A percentile compares a stretch with the other conserved stretches of the same genome.
Conservation (phyloP, 1,284 basidiomycete genomes). For the Clitocybe nebularis region DNA sequence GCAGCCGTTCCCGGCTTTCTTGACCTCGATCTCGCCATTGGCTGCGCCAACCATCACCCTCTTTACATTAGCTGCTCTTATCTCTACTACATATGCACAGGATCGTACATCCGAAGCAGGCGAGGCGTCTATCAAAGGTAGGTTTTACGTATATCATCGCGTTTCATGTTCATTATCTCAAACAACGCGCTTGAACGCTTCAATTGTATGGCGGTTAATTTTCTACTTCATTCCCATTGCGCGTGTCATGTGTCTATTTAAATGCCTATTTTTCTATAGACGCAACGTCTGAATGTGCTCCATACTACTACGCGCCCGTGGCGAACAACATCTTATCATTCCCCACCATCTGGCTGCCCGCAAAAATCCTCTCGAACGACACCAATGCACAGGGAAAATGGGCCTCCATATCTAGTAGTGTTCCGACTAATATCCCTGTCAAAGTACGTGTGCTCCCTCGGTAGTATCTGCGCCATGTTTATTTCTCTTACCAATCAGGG, state of each 20-base stretch:
- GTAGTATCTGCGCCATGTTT: neutral
- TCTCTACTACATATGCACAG: slow-evolving; percentile 21
- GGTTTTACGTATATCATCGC: slow-evolving; percentile 3
- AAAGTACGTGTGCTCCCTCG: slow-evolving; percentile 21
- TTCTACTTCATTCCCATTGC: too few relatives aligned
- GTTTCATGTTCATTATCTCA: too few relatives aligned
- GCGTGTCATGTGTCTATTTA: too few relatives aligned
- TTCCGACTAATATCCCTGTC: slow-evolving; percentile 30
- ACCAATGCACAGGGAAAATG: slow-evolving; percentile 39
- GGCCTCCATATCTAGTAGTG: slow-evolving; percentile 25
- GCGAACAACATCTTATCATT: slow-evolving; percentile 38
- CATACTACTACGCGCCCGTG: slow-evolving; percentile 40
- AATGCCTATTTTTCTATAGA: slow-evolving; percentile 19
- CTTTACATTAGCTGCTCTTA: neutral
- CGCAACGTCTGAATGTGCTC: slow-evolving; percentile 33
- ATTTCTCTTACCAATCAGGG: slow-evolving; percentile 23
- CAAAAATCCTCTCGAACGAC: slow-evolving; percentile 42
- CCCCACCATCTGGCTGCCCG: slow-evolving; percentile 41
- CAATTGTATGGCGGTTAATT: too few relatives aligned
- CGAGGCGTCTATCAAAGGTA: slow-evolving; percentile 32
- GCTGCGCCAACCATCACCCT: neutral
- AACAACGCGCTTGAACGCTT: too few relatives aligned
- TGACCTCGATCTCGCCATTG: neutral
- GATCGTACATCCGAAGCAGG: slow-evolving; percentile 29
- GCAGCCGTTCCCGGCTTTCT: slow-evolving; percentile 1